Evolutionary conservation across 345 rosid genomes (phyloP), one percentile per base, ranked within the genome.

Genomic region (Atalantia buxifolia): DNA sequence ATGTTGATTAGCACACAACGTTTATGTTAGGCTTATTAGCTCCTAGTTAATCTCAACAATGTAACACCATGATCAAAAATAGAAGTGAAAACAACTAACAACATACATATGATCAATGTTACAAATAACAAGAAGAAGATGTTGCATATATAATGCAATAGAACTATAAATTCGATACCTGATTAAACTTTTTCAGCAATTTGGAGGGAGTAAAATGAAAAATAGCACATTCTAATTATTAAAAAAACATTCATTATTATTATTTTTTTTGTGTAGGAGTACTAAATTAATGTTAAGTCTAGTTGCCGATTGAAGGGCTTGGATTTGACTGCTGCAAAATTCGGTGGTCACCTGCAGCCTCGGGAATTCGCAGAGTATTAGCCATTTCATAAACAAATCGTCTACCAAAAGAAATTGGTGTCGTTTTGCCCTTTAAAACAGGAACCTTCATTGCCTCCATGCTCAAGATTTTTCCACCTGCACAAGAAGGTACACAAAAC

Each of bases 381-480:
- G 62, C 57, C 18, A 28, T 22, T 30, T 13, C 27, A 69, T 77
- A 9, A 22, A 35, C 59, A 31, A 64, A 31, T 0, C 21, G 22
- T 42, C 50, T 60, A 0, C 31, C 48, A 31, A 18, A 64, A 64
- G 40, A 30, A 64, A 35, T 35, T 5, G 50, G 50, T 45, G 66
- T 31, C 18, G 66, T 62, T 62, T 30, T 65, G 36, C 5, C 71
- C n/a, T 35, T 53, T 67, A 40, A 14, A 36, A 55, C 42, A 56
- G 69, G 72, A 6, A 2, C 19, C 22, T 61, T 30, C 60, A 2
- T 30, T 5, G 60, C 38, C 59, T 27, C 42, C 27, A 21, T 21
- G 33, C 19, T 40, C 40, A 53, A 62, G 21, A 64, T 7, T 53
- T 78, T 78, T 56, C 76, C 12, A 7, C 71, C 77, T 27, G 72